These are phyloP conservation scores for Coprinopsis marcescibilis DNA, from an alignment of 768 basidiomycete species.

Conservation along the genomic window DNA sequence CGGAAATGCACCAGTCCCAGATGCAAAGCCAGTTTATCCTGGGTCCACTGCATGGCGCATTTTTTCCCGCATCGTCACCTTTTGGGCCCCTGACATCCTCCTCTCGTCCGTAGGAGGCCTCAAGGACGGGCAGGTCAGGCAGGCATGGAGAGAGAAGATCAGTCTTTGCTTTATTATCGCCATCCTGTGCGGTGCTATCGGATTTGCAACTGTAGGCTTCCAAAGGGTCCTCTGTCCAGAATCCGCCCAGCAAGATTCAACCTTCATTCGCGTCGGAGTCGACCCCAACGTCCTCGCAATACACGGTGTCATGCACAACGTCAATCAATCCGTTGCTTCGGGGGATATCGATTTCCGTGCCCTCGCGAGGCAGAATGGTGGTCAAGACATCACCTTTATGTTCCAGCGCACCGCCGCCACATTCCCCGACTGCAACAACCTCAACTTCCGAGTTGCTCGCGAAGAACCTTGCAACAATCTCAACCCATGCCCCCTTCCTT, in stretches of 20 bases:
- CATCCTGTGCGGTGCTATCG: slow-evolving; percentile 71
- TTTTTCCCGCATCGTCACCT: slow-evolving; percentile 75
- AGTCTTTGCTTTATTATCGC: slow-evolving; percentile 84
- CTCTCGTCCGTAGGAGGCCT: slow-evolving; percentile 73
- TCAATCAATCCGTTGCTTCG: slow-evolving; percentile 48
- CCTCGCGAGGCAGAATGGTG: slow-evolving; percentile 48
- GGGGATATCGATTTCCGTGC: slow-evolving; percentile 50
- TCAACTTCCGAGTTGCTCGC: slow-evolving; percentile 61
- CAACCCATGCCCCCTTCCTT: slow-evolving; percentile 62
- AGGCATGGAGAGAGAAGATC: slow-evolving; percentile 98
- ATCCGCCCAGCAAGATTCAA: slow-evolving; percentile 34
- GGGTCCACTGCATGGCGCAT: slow-evolving; percentile 69
- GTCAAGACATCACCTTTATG: slow-evolving; percentile 85
- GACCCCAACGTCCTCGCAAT: slow-evolving; percentile 59
- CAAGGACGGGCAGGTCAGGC: slow-evolving; percentile 67
- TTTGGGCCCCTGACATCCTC: slow-evolving; percentile 83
- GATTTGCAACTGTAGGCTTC: slow-evolving; percentile 92
- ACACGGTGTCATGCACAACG: slow-evolving; percentile 72
- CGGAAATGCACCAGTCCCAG: slow-evolving; percentile 22
- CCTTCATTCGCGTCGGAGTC: slow-evolving; percentile 52
- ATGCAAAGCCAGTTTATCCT: slow-evolving; percentile 32
- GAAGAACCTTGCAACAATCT: slow-evolving; percentile 71
- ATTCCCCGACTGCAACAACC: slow-evolving; percentile 58
- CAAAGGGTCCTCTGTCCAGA: slow-evolving; percentile 88
- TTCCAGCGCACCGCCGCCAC: slow-evolving; percentile 69